phyloP scores from a whole-genome alignment of 306 rosid species.

The Quercus agrifolia region DNA sequence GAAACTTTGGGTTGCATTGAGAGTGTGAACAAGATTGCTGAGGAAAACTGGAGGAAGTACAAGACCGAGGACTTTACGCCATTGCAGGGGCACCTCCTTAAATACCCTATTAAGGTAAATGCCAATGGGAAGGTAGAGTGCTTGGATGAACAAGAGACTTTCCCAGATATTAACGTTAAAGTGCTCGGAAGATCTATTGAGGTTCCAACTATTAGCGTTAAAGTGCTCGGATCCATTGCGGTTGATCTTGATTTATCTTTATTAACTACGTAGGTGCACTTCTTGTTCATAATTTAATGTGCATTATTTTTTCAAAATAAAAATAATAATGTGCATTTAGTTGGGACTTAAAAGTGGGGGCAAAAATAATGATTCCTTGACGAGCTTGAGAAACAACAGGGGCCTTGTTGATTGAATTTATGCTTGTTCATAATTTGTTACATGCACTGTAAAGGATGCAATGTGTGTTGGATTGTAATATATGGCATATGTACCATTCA shows the following conservation, averaged over 20 bases:
- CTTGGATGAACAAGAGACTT: conserved; percentile 34
- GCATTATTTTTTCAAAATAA: too few species aligned
- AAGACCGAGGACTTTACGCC: conserved; percentile 36
- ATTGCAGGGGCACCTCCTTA: conserved; percentile 70
- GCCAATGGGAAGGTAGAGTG: conserved; percentile 31
- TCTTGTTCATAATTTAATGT: background rate
- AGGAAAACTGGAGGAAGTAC: conserved; percentile 67
- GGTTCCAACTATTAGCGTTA: conserved; percentile 23
- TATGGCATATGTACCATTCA: background rate
- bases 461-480: background rate
- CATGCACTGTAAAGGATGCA: background rate
- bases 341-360: too few species aligned
- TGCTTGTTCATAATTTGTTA: background rate
- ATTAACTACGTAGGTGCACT: conserved; percentile 34
- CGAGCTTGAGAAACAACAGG: background rate
- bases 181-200: conserved; percentile 23
- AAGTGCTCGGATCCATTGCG: conserved; percentile 25
- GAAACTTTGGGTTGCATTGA: conserved; percentile 52
- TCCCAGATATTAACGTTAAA: conserved; percentile 51
- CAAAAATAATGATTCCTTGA: background rate
- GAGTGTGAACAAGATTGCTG: conserved; percentile 54
- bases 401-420: background rate
- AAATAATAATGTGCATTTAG: background rate
- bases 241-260: too few species aligned
- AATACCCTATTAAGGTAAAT: conserved; percentile 38